Conservation (phyloP, 306 rosid species). For the Cucumis melo region DNA sequence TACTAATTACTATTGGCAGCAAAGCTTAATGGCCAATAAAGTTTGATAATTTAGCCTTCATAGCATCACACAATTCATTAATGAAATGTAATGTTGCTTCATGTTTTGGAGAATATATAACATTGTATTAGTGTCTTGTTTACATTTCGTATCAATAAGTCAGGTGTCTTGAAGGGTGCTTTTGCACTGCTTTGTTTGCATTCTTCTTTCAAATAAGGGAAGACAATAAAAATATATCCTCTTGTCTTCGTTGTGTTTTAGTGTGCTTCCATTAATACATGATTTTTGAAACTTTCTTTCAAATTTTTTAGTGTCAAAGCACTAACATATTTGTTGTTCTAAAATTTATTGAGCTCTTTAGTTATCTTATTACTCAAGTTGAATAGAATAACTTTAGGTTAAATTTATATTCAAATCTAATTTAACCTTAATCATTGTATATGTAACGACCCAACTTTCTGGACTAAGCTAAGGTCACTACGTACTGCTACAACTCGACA, state of each 20-base stretch:
- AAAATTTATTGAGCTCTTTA: too few relatives aligned
- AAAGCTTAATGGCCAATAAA: conserved; percentile 18
- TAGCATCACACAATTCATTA: neutral
- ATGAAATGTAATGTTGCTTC: neutral
- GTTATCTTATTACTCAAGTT: too few relatives aligned
- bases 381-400: too few relatives aligned
- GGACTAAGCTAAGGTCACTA: too few relatives aligned
- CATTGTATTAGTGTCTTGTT: too few relatives aligned
- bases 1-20: conserved; percentile 43
- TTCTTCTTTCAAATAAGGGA: neutral
- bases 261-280: neutral
- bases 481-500: too few relatives aligned
- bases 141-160: neutral
- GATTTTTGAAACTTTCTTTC: neutral
- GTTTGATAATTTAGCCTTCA: neutral
- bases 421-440: too few relatives aligned
- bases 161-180: neutral
- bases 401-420: too few relatives aligned
- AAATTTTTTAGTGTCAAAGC: neutral
- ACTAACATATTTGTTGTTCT: too few relatives aligned
- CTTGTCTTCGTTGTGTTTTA: neutral
- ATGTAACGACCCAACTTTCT: too few relatives aligned
- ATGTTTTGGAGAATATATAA: too few relatives aligned
- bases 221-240: neutral
- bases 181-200: neutral